phyloP scores from a whole-genome alignment of 2,329 filamentous ascomycete genomes.

The Alternaria conjuncta region DNA sequence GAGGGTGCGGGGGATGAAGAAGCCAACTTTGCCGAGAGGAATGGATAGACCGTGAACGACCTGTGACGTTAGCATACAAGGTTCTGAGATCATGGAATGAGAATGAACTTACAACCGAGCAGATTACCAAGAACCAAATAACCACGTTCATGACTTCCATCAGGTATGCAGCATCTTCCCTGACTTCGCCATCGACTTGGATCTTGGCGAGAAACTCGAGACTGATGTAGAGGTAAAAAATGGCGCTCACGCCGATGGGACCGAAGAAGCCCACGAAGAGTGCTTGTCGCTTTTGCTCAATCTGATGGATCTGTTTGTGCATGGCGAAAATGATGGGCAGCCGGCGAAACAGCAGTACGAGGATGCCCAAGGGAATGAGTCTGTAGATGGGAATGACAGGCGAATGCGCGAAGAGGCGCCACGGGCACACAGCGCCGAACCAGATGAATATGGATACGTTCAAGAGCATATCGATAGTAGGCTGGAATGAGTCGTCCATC shows the following conservation, averaged over 20 bases:
- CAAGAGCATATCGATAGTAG: conserved; percentile 92
- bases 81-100: not conserved
- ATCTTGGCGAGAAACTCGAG: conserved; percentile 72
- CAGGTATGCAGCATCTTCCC: conserved; percentile 70
- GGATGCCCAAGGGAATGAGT: conserved; percentile 73
- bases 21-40: conserved; percentile 71
- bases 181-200: conserved; percentile 64
- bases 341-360: conserved; percentile 78
- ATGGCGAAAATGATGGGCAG: conserved; percentile 77
- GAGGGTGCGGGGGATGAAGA: conserved; percentile 69
- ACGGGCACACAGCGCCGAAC: conserved; percentile 76
- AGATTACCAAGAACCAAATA: conserved; percentile 85
- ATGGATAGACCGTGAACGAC: conserved; percentile 84
- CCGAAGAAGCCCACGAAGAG: conserved; percentile 92
- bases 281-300: conserved; percentile 75
- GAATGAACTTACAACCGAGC: conserved; percentile 72
- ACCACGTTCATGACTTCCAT: conserved; percentile 72
- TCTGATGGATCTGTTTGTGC: conserved; percentile 79
- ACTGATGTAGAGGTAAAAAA: conserved; percentile 87
- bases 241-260: conserved; percentile 85
- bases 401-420: conserved; percentile 73
- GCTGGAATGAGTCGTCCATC: conserved; percentile 88
- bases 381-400: conserved; percentile 74
- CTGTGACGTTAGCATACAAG: conserved; percentile 46
- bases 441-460: conserved; percentile 90